A percentile compares a stretch with the other conserved stretches of the same genome.
Conservation (phyloP, 306 rosid species). For the Oxytropis ochrocephala region DNA sequence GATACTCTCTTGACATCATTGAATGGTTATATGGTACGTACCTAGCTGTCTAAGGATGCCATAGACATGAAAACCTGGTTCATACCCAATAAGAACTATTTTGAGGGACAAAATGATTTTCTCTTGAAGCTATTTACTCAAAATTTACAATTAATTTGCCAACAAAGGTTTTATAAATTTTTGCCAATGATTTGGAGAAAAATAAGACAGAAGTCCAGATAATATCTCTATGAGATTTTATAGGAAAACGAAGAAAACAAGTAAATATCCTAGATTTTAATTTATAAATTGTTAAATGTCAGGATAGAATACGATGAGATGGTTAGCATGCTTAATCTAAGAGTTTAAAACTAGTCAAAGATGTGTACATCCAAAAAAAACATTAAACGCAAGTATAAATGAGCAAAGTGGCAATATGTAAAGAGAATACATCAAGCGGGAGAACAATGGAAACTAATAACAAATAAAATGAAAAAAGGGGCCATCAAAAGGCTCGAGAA, state of each 20-base stretch:
- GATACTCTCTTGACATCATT: slow-evolving; percentile 13
- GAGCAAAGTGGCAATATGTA: not conserved
- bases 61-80: not conserved
- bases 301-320: not conserved
- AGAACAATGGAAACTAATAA: not conserved
- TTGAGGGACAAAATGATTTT: not conserved
- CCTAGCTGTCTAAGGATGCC: not conserved
- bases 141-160: not conserved
- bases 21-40: not conserved
- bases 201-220: not conserved
- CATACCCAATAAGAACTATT: not conserved
- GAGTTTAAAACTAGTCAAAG: not conserved
- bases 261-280: slow-evolving; percentile 1
- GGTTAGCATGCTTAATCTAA: slow-evolving; percentile 5
- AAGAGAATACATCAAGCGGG: not conserved
- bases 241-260: not conserved
- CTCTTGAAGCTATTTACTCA: not conserved
- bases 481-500: slow-evolving; percentile 17
- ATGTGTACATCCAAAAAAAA: not conserved
- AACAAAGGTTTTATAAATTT: not conserved
- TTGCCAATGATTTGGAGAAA: slow-evolving; percentile 6
- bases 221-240: not conserved
- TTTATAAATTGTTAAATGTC: not conserved
- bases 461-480: not conserved
- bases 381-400: not conserved